Evolutionary conservation across 2,329 filamentous ascomycete genomes (phyloP), one percentile per base, ranked within the genome.

Genomic region (Hymenoscyphus fructigenus): DNA sequence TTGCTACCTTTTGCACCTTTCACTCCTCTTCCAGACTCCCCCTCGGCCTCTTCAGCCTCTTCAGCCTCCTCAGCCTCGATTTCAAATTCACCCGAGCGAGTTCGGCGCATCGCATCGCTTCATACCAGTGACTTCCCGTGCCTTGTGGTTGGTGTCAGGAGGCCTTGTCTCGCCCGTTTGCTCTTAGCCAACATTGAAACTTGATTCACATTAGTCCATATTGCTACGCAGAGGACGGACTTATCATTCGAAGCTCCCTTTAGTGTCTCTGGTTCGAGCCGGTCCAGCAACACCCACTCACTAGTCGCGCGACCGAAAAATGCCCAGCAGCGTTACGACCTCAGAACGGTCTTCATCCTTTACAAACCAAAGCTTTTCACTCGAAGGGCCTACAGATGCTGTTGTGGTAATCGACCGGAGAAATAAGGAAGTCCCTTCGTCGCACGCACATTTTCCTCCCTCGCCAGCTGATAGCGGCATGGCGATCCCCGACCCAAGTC

Each of bases 381-480:
- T 23, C 59, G 28, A 60, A 32, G 29, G 9, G 14, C 50, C 23
- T 36, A 58, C 32, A 29, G 32, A 36, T 15, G 57, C 57, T 29
- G 23, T 59, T 23, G 23, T 41, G n/a, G 17, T 63, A 23, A 20
- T 60, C 28, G 60, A 59, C 14, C 67, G 57, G 47, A 60, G 59
- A 56, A 67, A 63, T 32, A 44, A 67, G 44, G 29, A 23, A 36
- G 34, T 62, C 9, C 56, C 56, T 29, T 62, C 60, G 12, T 62
- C 61, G 12, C 63, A 62, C n/a, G 62, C 66, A 15, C 55, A 65
- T n/a, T 57, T 73, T n/a, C 72, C 72, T 53, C 72, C 72, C 12
- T 73, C 72, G 15, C 72, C 72, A 28, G 68, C 67, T 10, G 68
- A 72, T 47, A 72, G 71, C 67, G 69, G 69, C 23, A 53, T 59